phyloP scores from a whole-genome alignment of 116 monocot species.

The Iris pallida region DNA sequence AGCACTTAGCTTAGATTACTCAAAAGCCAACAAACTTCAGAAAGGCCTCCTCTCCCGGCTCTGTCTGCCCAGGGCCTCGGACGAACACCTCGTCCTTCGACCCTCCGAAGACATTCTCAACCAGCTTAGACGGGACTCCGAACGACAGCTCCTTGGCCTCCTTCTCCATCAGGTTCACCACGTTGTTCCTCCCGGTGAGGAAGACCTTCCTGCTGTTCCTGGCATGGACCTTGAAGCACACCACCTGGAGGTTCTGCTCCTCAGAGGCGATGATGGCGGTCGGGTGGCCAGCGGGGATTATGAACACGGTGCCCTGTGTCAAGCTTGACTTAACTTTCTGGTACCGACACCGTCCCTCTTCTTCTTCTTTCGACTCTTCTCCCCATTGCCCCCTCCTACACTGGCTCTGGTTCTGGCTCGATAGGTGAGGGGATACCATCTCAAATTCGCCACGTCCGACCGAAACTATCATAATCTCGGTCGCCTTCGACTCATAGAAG shows the following conservation, averaged over 20 bases:
- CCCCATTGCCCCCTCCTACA: too few relatives aligned
- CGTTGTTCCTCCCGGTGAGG: conserved; percentile 34
- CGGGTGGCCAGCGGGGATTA: conserved; percentile 49
- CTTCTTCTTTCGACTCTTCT: too few relatives aligned
- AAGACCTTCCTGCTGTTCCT: conserved; percentile 37
- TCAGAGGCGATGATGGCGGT: conserved; percentile 21
- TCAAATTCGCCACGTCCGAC: conserved; percentile 44
- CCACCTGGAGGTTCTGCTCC: conserved; percentile 29
- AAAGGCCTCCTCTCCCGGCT: neutral
- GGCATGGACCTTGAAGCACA: conserved; percentile 46
- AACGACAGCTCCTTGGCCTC: conserved; percentile 12
- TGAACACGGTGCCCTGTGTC: conserved; percentile 23
- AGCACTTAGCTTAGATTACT: too few relatives aligned
- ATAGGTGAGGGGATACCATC: conserved; percentile 44
- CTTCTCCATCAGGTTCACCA: neutral
- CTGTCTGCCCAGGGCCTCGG: neutral
- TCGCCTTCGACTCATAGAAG: conserved; percentile 37
- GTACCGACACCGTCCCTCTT: conserved; percentile 14
- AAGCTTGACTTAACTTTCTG: conserved; percentile 19
- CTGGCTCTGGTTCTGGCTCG: too few relatives aligned
- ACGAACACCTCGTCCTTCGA: conserved; percentile 6
- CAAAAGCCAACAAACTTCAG: too few relatives aligned
- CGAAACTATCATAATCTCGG: conserved; percentile 30
- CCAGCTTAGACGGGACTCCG: neutral
- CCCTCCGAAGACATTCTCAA: conserved; percentile 5